Percentiles rank a stretch among this genome's conserved stretches.
Evolutionary conservation across 2,329 filamentous ascomycete species (phyloP).

Genomic region (Trichoderma hamatum): DNA sequence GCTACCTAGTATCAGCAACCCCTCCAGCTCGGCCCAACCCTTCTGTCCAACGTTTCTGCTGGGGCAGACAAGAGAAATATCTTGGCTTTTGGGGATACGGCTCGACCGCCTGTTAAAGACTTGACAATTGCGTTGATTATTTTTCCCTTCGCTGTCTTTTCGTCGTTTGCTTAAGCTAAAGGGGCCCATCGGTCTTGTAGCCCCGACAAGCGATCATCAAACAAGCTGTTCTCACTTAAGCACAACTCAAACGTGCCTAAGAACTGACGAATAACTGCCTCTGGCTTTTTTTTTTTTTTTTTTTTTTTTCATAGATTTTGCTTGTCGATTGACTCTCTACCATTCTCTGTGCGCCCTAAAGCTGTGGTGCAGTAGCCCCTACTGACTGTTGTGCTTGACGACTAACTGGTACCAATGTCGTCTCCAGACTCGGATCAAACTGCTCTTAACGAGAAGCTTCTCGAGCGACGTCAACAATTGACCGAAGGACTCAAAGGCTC

Average conservation of each 20-base stretch:
- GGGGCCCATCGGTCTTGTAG: background rate
- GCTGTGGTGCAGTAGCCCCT: constrained; percentile 10
- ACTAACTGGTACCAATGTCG: constrained; percentile 32
- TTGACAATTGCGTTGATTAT: background rate
- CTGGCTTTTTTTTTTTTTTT: background rate
- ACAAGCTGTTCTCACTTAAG: background rate
- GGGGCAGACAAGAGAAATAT: background rate
- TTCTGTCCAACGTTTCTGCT: constrained; percentile 8
- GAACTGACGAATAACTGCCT: background rate
- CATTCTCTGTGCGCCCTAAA: background rate
- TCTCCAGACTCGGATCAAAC: constrained; percentile 39
- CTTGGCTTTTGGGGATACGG: background rate
- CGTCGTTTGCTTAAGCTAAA: background rate
- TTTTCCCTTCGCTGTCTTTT: background rate
- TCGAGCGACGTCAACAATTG: constrained; percentile 58
- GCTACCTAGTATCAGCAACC: background rate
- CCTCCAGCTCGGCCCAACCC: constrained; percentile 10
- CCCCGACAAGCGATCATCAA: constrained; percentile 9
- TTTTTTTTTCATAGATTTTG: background rate
- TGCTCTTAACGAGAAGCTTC: constrained; percentile 48
- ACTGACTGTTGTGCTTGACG: background rate
- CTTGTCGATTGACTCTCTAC: background rate
- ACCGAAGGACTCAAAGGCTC: constrained; percentile 56
- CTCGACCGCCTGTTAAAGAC: constrained; percentile 15
- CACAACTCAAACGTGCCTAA: background rate